A percentile compares a stretch with the other conserved stretches of the same genome.
phyloP scores from a whole-genome alignment of 768 basidiomycete species.

The Boletus tylopilopsis region DNA sequence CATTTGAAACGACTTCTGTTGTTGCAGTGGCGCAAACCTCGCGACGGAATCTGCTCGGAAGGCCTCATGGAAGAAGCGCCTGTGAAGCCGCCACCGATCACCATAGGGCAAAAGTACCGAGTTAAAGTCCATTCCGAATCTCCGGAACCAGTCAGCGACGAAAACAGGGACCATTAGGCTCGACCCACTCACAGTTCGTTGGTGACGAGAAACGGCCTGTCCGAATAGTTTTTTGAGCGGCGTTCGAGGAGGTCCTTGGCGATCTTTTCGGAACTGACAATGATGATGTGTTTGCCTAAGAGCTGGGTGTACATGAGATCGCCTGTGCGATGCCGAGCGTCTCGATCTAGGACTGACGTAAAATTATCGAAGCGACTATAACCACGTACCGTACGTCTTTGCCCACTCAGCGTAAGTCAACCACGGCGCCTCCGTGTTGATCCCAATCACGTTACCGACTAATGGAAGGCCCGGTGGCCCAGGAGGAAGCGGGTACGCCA shows the following conservation, averaged over 20 bases:
- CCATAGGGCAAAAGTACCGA: constrained; percentile 26
- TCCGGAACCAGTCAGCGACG: not conserved
- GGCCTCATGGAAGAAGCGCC: constrained; percentile 23
- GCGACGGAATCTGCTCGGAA: constrained; percentile 13
- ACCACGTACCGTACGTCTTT: constrained; percentile 27
- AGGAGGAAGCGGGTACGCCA: constrained; percentile 26
- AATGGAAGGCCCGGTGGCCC: constrained; percentile 35
- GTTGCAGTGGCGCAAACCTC: constrained; percentile 25
- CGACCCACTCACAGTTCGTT: constrained; percentile 8
- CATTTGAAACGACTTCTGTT: constrained; percentile 27
- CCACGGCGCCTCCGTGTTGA: constrained; percentile 33
- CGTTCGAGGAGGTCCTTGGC: constrained; percentile 45
- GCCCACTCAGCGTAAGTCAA: constrained; percentile 36
- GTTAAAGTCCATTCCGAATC: constrained; percentile 14
- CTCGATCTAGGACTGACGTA: too few relatives aligned
- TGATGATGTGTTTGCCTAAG: constrained; percentile 41
- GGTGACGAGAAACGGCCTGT: constrained; percentile 36
- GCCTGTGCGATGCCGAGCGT: constrained; percentile 20
- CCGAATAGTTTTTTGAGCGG: constrained; percentile 46
- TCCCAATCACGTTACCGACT: constrained; percentile 36
- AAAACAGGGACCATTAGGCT: not conserved
- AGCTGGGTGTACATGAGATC: constrained; percentile 44
- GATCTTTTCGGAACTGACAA: constrained; percentile 42
- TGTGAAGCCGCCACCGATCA: constrained; percentile 28
- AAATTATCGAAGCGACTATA: too few relatives aligned